Evolutionary conservation across 1,284 basidiomycete genomes (phyloP).

Genomic region (Melanopsichium pennsylvanicum): DNA sequence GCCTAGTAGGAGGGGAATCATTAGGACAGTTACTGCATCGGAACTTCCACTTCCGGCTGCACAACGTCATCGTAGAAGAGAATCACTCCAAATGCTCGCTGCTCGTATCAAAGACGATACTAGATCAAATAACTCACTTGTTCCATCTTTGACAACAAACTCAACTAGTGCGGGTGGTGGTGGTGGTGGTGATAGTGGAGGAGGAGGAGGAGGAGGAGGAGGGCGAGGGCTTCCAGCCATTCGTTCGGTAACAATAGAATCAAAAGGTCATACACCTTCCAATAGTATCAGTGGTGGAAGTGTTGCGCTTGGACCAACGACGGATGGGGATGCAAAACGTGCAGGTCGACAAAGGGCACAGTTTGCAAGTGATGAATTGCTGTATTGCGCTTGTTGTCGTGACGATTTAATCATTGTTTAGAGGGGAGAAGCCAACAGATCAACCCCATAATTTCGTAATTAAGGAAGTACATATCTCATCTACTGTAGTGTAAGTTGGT

Average conservation of each 20-base stretch:
- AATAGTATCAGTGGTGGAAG: too few species aligned
- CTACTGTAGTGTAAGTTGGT: too few species aligned
- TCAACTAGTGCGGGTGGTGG: too few species aligned
- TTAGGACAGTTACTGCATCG: slow-evolving; percentile 27
- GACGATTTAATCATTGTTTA: slow-evolving; percentile 50
- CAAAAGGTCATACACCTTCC: slow-evolving; percentile 36
- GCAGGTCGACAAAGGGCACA: slow-evolving; percentile 22
- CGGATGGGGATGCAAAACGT: background rate
- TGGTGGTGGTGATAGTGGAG: too few species aligned
- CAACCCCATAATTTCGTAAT: too few species aligned
- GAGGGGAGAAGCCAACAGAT: too few species aligned
- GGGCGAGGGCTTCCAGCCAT: slow-evolving; percentile 1
- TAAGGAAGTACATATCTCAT: too few species aligned
- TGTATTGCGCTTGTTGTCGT: slow-evolving; percentile 43
- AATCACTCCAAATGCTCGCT: slow-evolving; percentile 41
- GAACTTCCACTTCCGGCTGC: slow-evolving; percentile 34
- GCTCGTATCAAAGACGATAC: slow-evolving; percentile 33
- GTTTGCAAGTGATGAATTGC: slow-evolving; percentile 45
- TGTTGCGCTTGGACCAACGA: slow-evolving; percentile 7
- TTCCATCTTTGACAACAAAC: too few species aligned
- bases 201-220: too few species aligned
- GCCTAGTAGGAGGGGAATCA: slow-evolving; percentile 16
- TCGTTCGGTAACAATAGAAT: slow-evolving; percentile 10
- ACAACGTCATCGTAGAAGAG: slow-evolving; percentile 32
- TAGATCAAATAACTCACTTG: too few species aligned